Conservation (phyloP, 345 rosid genomes). For the Cardamine resedifolia region DNA sequence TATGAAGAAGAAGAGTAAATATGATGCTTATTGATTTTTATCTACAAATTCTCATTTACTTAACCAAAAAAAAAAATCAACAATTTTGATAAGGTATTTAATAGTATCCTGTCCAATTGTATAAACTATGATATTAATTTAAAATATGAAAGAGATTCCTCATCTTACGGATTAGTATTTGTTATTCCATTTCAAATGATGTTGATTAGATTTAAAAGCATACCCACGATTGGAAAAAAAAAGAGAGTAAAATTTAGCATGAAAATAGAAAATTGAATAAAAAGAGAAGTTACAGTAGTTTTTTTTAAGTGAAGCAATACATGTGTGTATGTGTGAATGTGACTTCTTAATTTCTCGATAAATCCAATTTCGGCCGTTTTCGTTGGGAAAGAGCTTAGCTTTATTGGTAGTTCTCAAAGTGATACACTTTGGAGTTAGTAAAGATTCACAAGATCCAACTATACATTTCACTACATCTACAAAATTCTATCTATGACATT, state of each 20-base stretch:
- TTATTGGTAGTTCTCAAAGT: slow-evolving; percentile 17
- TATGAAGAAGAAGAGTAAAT: slow-evolving; percentile 56
- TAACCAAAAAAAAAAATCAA: neutral
- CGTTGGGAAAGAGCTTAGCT: slow-evolving; percentile 12
- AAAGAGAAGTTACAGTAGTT: slow-evolving; percentile 1
- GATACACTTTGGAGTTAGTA: slow-evolving; percentile 8
- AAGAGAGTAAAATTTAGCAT: neutral
- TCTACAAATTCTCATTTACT: neutral
- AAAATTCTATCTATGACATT: neutral
- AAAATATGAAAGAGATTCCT: slow-evolving; percentile 6
- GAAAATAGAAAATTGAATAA: neutral
- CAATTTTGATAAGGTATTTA: slow-evolving; percentile 10
- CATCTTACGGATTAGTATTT: slow-evolving; percentile 5
- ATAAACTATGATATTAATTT: slow-evolving; percentile 13
- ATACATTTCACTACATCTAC: neutral
- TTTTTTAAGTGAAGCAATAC: slow-evolving; percentile 10
- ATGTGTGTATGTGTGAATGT: slow-evolving; percentile 5
- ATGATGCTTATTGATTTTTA: slow-evolving; percentile 32
- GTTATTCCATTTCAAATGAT: slow-evolving; percentile 3
- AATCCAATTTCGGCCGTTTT: slow-evolving; percentile 18
- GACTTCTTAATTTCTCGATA: neutral
- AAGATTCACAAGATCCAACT: neutral
- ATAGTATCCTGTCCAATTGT: neutral
- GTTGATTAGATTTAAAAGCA: neutral
- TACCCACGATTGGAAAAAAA: neutral